Conservation (phyloP, 78 protist genomes). For the Dictyostelium citrinum region DNA sequence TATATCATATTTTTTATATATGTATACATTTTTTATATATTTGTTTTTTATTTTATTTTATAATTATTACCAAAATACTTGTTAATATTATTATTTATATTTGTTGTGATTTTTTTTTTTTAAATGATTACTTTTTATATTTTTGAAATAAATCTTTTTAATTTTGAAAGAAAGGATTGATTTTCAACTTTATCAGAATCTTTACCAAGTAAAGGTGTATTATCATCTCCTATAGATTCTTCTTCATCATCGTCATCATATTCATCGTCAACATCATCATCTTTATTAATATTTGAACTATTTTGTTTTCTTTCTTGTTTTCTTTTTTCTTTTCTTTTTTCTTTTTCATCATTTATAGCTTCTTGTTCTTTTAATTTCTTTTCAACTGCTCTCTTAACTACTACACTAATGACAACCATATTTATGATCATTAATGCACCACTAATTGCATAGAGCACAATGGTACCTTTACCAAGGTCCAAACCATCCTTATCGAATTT, state of each 20-base stretch:
- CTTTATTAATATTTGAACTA: neutral
- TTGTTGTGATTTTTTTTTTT: neutral
- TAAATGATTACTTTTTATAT: neutral
- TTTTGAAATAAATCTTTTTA: neutral
- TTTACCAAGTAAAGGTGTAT: neutral
- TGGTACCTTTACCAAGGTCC: neutral
- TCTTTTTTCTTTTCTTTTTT: neutral
- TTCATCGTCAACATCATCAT: neutral
- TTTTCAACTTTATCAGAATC: neutral
- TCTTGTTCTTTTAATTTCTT: constrained; percentile 16
- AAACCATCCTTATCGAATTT: neutral
- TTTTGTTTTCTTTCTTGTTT: neutral
- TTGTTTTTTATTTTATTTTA: neutral
- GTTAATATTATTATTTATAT: neutral
- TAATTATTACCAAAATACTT: neutral
- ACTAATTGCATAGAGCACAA: constrained; percentile 9
- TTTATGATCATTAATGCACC: constrained; percentile 41
- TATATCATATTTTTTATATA: neutral
- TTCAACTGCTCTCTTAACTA: constrained; percentile 48
- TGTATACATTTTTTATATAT: neutral
- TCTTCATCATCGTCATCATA: neutral
- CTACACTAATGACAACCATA: constrained; percentile 9
- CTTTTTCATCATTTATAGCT: neutral
- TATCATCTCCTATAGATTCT: neutral
- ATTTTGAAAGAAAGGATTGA: neutral